These are phyloP conservation scores for Penicillium riverlandense DNA, from an alignment of 495 filamentous ascomycete species.

Conservation along the genomic window DNA sequence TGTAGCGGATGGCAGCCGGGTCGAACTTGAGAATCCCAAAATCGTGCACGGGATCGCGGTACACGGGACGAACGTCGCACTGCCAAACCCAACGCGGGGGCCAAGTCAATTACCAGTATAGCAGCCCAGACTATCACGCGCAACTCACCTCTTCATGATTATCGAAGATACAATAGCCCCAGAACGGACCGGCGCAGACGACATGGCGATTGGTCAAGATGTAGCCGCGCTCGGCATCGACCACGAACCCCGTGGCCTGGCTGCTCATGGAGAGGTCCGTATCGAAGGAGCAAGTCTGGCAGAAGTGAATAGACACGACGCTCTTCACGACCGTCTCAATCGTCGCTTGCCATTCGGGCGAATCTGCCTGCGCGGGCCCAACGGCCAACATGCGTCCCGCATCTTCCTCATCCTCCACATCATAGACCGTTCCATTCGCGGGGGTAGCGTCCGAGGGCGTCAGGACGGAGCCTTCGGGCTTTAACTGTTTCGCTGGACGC, in stretches of 20 bases:
- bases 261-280: conserved; percentile 88
- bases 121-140: too few species aligned
- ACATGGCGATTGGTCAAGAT: conserved; percentile 91
- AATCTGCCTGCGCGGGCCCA: conserved; percentile 59
- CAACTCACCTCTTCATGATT: conserved; percentile 79
- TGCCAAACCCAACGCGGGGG: conserved; percentile 22
- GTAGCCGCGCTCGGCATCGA: conserved; percentile 89
- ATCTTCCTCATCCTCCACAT: conserved; percentile 43
- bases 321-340: conserved; percentile 89
- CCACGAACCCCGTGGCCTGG: conserved; percentile 96
- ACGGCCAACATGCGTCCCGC: conserved; percentile 29
- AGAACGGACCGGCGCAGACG: conserved; percentile 93
- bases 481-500: conserved; percentile 51
- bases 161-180: conserved; percentile 96
- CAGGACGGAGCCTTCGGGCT: conserved; percentile 35
- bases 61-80: conserved; percentile 95
- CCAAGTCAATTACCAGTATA: too few species aligned
- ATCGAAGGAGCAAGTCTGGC: conserved; percentile 96
- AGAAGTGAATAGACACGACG: conserved; percentile 97
- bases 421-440: conserved; percentile 41
- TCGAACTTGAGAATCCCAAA: conserved; percentile 96
- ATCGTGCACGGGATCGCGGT: conserved; percentile 96
- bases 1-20: conserved; percentile 91
- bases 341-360: conserved; percentile 93
- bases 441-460: conserved; percentile 39